Percentiles rank a stretch among this genome's conserved stretches.
These are phyloP conservation scores for Brassica juncea DNA, from an alignment of 345 rosid species.

Conservation along the genomic window DNA sequence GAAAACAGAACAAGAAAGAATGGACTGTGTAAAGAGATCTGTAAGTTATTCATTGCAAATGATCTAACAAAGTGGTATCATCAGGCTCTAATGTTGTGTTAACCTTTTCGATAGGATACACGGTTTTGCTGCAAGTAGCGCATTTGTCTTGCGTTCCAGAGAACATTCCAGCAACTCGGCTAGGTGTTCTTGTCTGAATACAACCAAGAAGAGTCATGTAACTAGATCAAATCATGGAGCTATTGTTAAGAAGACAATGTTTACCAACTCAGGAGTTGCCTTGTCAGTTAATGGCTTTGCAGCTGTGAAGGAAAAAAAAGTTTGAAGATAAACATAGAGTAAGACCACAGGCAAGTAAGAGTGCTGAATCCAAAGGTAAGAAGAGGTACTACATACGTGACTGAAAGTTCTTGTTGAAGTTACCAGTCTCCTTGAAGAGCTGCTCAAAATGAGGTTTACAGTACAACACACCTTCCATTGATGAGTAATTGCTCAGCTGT, in stretches of 20 bases:
- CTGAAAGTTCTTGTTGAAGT: slow-evolving; percentile 92
- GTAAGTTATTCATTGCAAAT: neutral
- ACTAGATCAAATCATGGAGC: slow-evolving; percentile 2
- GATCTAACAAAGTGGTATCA: slow-evolving; percentile 1
- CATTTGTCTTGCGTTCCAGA: slow-evolving; percentile 98
- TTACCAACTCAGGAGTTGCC: slow-evolving; percentile 83
- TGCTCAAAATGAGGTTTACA: slow-evolving; percentile 99
- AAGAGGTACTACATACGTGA: slow-evolving; percentile 60
- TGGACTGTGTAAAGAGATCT: neutral
- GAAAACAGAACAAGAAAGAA: neutral
- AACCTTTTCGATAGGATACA: slow-evolving; percentile 98
- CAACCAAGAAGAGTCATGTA: slow-evolving; percentile 31
- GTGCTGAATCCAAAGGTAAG: slow-evolving; percentile 1
- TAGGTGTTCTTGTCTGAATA: slow-evolving; percentile 85
- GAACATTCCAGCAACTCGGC: slow-evolving; percentile 93
- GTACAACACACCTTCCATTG: slow-evolving; percentile 96
- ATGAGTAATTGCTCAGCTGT: slow-evolving; percentile 89
- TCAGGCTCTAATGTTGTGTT: neutral
- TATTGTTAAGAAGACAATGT: slow-evolving; percentile 6
- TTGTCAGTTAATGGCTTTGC: slow-evolving; percentile 86
- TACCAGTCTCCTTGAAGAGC: slow-evolving; percentile 94
- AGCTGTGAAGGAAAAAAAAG: slow-evolving; percentile 55
- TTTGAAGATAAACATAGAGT: neutral
- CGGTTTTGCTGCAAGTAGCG: slow-evolving; percentile 93
- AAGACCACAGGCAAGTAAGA: neutral